Evolutionary conservation across 1,139 yeast genomes (phyloP).

Genomic region (Pneumocystis jirovecii): DNA sequence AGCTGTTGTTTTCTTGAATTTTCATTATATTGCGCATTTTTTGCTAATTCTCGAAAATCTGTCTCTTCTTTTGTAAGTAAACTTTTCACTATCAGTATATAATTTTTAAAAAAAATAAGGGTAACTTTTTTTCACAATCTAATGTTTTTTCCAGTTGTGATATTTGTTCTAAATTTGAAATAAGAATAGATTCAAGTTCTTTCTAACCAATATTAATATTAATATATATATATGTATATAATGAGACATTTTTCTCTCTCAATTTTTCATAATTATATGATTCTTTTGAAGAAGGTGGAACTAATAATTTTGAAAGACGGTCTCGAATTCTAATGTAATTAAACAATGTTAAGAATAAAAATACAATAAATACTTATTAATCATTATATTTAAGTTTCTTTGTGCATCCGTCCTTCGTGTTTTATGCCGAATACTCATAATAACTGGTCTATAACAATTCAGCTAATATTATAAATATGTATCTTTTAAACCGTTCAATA

Average conservation of each 20-base stretch:
- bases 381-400: not conserved
- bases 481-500: not conserved
- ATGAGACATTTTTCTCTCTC: not conserved
- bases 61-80: not conserved
- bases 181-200: not conserved
- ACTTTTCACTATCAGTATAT: not conserved
- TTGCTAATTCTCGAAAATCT: not conserved
- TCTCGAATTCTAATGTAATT: not conserved
- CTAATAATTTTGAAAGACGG: not conserved
- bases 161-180: not conserved
- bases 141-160: not conserved
- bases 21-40: not conserved
- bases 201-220: not conserved
- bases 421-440: not conserved
- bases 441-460: not conserved
- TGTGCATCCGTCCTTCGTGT: not conserved
- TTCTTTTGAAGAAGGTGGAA: not conserved
- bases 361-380: not conserved
- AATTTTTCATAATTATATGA: not conserved
- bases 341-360: not conserved
- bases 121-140: not conserved
- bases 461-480: not conserved
- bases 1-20: not conserved
- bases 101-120: not conserved
- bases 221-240: not conserved